phyloP scores from a whole-genome alignment of 2,329 filamentous ascomycete genomes.

The Aspergillus puulaauensis region DNA sequence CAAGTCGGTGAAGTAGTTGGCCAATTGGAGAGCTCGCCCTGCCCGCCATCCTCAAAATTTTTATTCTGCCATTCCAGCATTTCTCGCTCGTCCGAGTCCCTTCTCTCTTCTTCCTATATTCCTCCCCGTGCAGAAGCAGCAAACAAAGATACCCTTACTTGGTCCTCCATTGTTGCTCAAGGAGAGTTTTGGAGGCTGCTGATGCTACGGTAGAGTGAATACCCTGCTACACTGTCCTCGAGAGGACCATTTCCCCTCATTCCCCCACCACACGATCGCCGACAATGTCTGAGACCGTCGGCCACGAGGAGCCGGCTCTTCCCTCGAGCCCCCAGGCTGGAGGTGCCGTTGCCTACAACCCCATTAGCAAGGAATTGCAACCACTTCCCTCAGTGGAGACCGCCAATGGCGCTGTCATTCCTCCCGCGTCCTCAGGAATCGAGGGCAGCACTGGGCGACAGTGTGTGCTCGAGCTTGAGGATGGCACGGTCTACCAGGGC shows the following conservation, averaged over 20 bases:
- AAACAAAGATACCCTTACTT: constrained; percentile 18
- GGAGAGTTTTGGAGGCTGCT: constrained; percentile 32
- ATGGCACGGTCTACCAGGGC: constrained; percentile 87
- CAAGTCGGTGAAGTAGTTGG: constrained; percentile 19
- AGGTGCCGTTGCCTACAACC: constrained; percentile 39
- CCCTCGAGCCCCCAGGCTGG: constrained; percentile 42
- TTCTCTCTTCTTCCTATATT: constrained; percentile 24
- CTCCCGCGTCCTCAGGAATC: constrained; percentile 63
- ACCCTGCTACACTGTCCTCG: constrained; percentile 34
- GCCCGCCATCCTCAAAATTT: constrained; percentile 28
- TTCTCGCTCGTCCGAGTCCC: constrained; percentile 17
- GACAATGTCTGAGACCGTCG: constrained; percentile 32
- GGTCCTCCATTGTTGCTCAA: constrained; percentile 13
- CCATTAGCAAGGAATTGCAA: constrained; percentile 33
- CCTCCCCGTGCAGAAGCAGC: constrained; percentile 31
- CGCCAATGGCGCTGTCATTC: constrained; percentile 39
- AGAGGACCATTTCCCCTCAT: constrained; percentile 34
- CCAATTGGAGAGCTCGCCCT: constrained; percentile 24
- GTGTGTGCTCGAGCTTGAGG: constrained; percentile 87
- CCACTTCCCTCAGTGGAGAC: constrained; percentile 30
- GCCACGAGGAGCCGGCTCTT: constrained; percentile 30
- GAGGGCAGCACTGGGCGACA: constrained; percentile 56
- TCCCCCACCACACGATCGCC: constrained; percentile 22
- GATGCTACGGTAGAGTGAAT: constrained; percentile 41
- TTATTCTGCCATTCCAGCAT: constrained; percentile 21